phyloP scores from a whole-genome alignment of 441 rosid species.

The Jatropha multifida region DNA sequence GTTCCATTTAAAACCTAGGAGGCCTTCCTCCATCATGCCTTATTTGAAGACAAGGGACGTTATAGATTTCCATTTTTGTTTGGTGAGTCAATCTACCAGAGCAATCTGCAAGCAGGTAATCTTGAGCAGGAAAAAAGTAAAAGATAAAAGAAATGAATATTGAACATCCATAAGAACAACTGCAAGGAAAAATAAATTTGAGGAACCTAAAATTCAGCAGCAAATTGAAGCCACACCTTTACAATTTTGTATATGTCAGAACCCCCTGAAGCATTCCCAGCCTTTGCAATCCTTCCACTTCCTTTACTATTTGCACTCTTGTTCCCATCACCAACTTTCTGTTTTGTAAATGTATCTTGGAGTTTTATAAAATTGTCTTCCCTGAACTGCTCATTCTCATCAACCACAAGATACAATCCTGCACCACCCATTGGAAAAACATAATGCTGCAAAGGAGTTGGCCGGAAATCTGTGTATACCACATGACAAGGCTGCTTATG shows the following conservation, averaged over 20 bases:
- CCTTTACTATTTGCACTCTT: constrained; percentile 68
- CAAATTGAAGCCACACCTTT: constrained; percentile 48
- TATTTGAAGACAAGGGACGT: neutral
- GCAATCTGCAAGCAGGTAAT: neutral
- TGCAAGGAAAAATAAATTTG: neutral
- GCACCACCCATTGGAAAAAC: constrained; percentile 87
- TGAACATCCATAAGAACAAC: neutral
- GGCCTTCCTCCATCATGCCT: neutral
- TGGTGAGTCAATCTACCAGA: neutral
- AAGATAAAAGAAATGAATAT: neutral
- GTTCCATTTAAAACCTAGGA: neutral
- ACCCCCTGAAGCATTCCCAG: constrained; percentile 68
- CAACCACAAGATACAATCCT: constrained; percentile 93
- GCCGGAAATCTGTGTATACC: constrained; percentile 93
- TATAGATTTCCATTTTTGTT: neutral
- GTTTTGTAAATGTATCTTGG: constrained; percentile 77
- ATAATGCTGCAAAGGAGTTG: constrained; percentile 97
- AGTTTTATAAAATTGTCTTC: constrained; percentile 91
- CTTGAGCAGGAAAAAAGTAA: neutral
- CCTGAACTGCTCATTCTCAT: constrained; percentile 86
- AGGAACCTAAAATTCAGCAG: neutral
- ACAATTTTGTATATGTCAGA: constrained; percentile 95
- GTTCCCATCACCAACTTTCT: constrained; percentile 55
- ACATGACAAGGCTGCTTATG: constrained; percentile 98
- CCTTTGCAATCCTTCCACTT: constrained; percentile 73